Conservation (phyloP, 768 basidiomycete species). For the Boletus patriciae region DNA sequence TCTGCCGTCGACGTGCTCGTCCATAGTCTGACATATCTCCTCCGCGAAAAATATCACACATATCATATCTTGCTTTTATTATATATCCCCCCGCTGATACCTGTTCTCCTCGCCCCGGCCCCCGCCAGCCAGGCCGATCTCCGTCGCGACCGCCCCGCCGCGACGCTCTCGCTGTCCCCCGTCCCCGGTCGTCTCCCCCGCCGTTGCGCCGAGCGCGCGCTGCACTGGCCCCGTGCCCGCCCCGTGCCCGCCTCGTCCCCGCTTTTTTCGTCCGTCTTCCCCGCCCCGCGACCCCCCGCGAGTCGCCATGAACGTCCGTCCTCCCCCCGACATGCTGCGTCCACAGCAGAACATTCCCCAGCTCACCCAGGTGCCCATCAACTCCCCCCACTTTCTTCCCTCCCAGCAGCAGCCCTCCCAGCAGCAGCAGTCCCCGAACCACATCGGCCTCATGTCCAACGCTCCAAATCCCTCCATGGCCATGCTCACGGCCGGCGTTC, state of each 20-base stretch:
- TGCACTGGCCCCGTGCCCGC: neutral
- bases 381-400: constrained; percentile 35
- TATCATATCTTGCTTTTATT: constrained; percentile 32
- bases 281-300: constrained; percentile 1
- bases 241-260: neutral
- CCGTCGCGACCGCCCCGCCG: constrained; percentile 14
- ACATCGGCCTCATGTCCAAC: constrained; percentile 40
- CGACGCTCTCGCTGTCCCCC: constrained; percentile 7
- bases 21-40: constrained; percentile 28
- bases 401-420: constrained; percentile 40
- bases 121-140: constrained; percentile 18
- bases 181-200: constrained; percentile 2
- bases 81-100: constrained; percentile 5
- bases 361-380: constrained; percentile 39
- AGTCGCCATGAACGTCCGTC: constrained; percentile 49
- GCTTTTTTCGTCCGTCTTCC: constrained; percentile 4
- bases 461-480: constrained; percentile 38
- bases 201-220: constrained; percentile 1
- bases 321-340: constrained; percentile 46
- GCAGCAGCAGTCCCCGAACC: constrained; percentile 34
- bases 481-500: constrained; percentile 37
- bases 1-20: constrained; percentile 34
- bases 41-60: constrained; percentile 26
- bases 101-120: neutral
- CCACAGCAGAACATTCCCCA: constrained; percentile 41